These are phyloP conservation scores for Apiotrichum veenhuisii DNA, from an alignment of 1,284 basidiomycete species.

Conservation along the genomic window DNA sequence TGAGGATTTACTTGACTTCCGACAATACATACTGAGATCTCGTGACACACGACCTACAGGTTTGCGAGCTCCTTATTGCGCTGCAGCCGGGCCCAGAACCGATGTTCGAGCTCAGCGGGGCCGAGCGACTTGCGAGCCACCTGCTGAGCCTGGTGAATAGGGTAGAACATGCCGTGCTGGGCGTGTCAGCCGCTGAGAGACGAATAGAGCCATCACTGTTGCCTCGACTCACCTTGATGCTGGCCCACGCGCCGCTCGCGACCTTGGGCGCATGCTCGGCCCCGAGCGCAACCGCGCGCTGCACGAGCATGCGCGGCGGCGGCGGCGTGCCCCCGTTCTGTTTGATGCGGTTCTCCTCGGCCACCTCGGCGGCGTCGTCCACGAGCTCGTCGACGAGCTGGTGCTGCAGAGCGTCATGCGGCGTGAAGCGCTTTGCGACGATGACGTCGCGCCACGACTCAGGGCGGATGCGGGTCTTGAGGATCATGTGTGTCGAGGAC, in stretches of 20 bases:
- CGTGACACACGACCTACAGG: not conserved
- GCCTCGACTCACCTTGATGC: constrained; percentile 52
- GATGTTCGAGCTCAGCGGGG: not conserved
- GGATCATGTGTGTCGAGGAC: constrained; percentile 56
- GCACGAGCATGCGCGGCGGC: constrained; percentile 56
- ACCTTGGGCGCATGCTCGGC: constrained; percentile 48
- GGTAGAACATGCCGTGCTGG: not conserved
- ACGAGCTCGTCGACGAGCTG: constrained; percentile 74
- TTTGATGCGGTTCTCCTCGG: not conserved
- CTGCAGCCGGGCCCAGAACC: not conserved
- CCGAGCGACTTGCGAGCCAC: not conserved
- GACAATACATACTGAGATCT: not conserved
- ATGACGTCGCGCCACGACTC: constrained; percentile 64
- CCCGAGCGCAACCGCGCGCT: constrained; percentile 48
- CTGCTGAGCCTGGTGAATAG: not conserved
- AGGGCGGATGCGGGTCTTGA: not conserved
- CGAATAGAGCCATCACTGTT: too few relatives aligned
- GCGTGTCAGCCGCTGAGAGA: not conserved
- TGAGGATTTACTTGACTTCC: not conserved
- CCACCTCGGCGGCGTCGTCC: constrained; percentile 44
- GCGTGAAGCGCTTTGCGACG: constrained; percentile 75
- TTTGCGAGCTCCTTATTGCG: not conserved
- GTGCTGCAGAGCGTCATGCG: constrained; percentile 62
- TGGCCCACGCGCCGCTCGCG: constrained; percentile 53
- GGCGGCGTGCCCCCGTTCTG: not conserved